Evolutionary conservation across 768 basidiomycete species (phyloP), one percentile per base, ranked within the genome.

Genomic region (Mrakia gelida): DNA sequence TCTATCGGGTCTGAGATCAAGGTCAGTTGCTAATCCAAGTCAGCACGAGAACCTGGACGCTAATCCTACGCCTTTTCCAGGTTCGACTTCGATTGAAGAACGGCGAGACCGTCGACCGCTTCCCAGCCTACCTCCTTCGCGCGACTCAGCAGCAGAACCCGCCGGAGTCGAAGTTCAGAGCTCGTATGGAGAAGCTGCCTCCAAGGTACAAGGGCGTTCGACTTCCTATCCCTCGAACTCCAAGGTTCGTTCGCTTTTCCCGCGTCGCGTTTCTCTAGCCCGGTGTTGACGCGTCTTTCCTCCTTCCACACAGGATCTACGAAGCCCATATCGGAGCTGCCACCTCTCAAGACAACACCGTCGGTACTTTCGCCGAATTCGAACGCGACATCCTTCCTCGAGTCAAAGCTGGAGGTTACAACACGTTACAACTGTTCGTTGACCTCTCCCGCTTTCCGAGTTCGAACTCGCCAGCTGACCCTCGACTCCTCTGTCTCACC

Each of bases 261-360:
- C 3, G 21, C 49, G 43, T 32, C 75, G 23, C 26, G 15, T 15
- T 21, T 30, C 9, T n/a, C 5, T 41, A 13, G 2, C 8, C 2
- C 30, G 23, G 26, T 13, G 6, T 61, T 56, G 23, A 74, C 43
- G 30, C 71, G 23, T 21, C 52, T n/a, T 1, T 28, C 59, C 4
- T 8, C 23, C 15, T 6, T 32, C 5, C 28, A 26, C 0, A 26
- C 71, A 73, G 78, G 61, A 79, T 79, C n/a, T 79, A 79, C 71
- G 78, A 79, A 45, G 78, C 78, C 13, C 78, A 79, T 28, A 79
- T 79, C 41, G 78, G 78, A 28, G 73, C 61, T 1, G 78, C 78
- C 0, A 79, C 78, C 4, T 45, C 41, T n/a, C 54, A 65, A 15
- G 34, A 67, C 32, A 45, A 75, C n/a, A 54, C 52, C 5, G 62